Evolutionary conservation across 441 rosid species (phyloP).

Genomic region (Monsonia emarginata): DNA sequence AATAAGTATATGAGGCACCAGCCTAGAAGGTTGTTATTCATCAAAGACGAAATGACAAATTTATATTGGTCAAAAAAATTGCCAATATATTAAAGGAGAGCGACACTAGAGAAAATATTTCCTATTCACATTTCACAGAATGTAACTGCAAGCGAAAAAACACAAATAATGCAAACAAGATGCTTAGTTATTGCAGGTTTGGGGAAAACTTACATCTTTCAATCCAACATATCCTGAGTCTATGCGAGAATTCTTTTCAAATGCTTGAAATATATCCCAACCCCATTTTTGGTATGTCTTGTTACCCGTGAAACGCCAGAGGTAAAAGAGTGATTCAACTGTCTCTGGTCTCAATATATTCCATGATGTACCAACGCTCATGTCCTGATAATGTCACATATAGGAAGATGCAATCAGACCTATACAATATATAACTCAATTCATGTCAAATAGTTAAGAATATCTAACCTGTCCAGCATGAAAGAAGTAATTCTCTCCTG

Average conservation of each 20-base stretch:
- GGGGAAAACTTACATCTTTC: conserved; percentile 59
- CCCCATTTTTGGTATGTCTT: conserved; percentile 94
- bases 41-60: not conserved
- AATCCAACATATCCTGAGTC: conserved; percentile 84
- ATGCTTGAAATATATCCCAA: conserved; percentile 93
- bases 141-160: not conserved
- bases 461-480: conserved; percentile 51
- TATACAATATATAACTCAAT: not conserved
- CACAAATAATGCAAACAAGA: not conserved
- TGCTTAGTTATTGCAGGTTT: not conserved
- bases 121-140: not conserved
- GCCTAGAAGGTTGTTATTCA: not conserved
- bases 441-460: not conserved
- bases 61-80: not conserved
- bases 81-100: not conserved
- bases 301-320: conserved; percentile 94
- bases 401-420: conserved; percentile 3
- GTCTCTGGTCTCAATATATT: conserved; percentile 94
- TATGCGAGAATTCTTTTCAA: conserved; percentile 74
- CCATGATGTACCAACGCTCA: conserved; percentile 85
- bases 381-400: conserved; percentile 45
- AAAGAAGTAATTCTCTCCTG: conserved; percentile 92
- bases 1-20: too few relatives aligned
- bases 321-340: conserved; percentile 82
- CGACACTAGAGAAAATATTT: not conserved